A percentile compares a stretch with the other conserved stretches of the same genome.
phyloP scores from a whole-genome alignment of 768 basidiomycete genomes.

The Mycena latifolia region DNA sequence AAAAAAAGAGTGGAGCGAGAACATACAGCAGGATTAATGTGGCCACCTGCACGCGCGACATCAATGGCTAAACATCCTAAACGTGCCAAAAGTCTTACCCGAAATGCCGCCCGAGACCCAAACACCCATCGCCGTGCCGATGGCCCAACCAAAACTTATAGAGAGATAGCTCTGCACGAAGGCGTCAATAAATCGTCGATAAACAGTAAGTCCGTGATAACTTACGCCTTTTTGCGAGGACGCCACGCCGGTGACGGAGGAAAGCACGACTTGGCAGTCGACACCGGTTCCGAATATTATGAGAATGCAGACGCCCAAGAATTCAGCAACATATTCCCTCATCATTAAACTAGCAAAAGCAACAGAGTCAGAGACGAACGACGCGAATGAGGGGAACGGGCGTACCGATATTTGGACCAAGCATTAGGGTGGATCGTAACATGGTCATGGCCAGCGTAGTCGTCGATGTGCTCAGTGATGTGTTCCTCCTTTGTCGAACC shows the following conservation, averaged over 20 bases:
- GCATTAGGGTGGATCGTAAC: conserved; percentile 59
- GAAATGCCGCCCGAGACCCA: conserved; percentile 78
- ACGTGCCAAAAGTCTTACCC: conserved; percentile 37
- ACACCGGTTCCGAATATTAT: conserved; percentile 72
- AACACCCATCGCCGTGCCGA: conserved; percentile 73
- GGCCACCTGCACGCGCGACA: conserved; percentile 61
- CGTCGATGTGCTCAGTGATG: conserved; percentile 30
- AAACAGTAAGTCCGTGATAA: conserved; percentile 14
- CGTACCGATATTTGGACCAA: conserved; percentile 70
- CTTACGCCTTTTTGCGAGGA: conserved; percentile 68
- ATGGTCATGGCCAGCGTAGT: conserved; percentile 44
- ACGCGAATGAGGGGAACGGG: neutral
- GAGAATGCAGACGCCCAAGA: conserved; percentile 66
- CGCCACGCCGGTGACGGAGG: conserved; percentile 58
- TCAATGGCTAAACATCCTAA: neutral
- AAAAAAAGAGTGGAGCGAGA: neutral
- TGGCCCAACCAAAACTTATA: conserved; percentile 68
- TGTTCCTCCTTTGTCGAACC: conserved; percentile 15
- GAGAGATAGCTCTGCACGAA: conserved; percentile 36
- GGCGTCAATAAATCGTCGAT: neutral
- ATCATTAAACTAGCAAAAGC: conserved; percentile 53
- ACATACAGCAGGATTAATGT: conserved; percentile 79
- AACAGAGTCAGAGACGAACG: neutral
- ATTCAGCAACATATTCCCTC: conserved; percentile 74
- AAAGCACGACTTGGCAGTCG: conserved; percentile 68